Conservation (phyloP, 2,329 filamentous ascomycete genomes). For the Trichophyton rubrum region DNA sequence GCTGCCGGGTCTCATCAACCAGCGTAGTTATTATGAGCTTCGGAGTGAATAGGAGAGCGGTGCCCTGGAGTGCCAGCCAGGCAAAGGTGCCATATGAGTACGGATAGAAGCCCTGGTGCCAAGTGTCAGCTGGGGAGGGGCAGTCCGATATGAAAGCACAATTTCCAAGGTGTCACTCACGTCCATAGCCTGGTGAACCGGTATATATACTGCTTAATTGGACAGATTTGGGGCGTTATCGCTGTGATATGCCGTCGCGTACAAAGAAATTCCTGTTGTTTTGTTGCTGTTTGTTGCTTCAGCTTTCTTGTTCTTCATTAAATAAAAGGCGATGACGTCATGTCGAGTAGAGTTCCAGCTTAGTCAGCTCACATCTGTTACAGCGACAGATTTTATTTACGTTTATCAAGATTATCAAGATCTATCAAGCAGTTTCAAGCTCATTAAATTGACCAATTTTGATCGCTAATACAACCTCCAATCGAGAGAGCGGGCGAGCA, state of each 20-base stretch:
- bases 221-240: neutral
- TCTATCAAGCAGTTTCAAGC: no score
- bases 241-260: neutral
- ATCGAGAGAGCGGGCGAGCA: no score
- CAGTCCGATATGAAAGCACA: neutral
- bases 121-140: neutral
- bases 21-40: conserved; percentile 50
- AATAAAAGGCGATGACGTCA: no score
- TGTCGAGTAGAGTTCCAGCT: no score
- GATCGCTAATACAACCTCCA: no score
- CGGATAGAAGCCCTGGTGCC: conserved; percentile 30
- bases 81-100: conserved; percentile 35
- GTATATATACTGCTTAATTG: neutral
- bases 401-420: no score
- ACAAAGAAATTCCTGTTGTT: neutral
- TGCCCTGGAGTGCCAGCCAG: conserved; percentile 34
- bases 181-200: neutral
- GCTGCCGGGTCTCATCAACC: conserved; percentile 43
- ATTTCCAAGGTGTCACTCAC: neutral
- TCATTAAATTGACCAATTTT: no score
- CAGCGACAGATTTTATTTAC: no score
- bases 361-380: no score
- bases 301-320: no score
- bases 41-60: conserved; percentile 48
- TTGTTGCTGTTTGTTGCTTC: no score